Evolutionary conservation across 2,329 filamentous ascomycete genomes (phyloP).

Genomic region (Dryadomyces quercus-mongolicae): DNA sequence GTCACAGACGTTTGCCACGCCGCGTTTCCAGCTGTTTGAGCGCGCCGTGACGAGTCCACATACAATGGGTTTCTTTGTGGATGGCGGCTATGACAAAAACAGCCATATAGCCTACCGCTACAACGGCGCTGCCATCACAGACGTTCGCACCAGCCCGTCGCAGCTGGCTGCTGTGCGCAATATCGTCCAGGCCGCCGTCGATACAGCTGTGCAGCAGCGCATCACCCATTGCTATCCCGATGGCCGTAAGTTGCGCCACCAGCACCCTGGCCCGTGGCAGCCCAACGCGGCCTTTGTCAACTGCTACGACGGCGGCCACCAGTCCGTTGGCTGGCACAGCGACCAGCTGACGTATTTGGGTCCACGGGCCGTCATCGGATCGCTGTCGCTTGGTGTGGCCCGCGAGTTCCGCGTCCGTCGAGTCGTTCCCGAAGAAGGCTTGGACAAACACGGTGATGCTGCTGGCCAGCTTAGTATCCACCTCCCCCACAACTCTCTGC

Average conservation of each 20-base stretch:
- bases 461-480: conserved; percentile 87
- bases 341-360: conserved; percentile 92
- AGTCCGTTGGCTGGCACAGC: conserved; percentile 84
- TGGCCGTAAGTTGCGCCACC: conserved; percentile 63
- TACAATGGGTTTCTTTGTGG: conserved; percentile 73
- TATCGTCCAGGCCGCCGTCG: conserved; percentile 64
- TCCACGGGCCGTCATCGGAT: conserved; percentile 78
- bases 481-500: conserved; percentile 82
- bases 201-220: conserved; percentile 59
- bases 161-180: conserved; percentile 58
- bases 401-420: conserved; percentile 81
- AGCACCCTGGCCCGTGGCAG: conserved; percentile 60
- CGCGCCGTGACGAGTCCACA: conserved; percentile 77
- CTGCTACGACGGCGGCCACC: conserved; percentile 70
- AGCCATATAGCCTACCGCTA: conserved; percentile 58
- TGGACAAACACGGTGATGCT: conserved; percentile 33
- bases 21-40: conserved; percentile 74
- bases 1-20: conserved; percentile 50
- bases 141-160: conserved; percentile 66
- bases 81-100: conserved; percentile 26
- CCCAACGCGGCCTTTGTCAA: conserved; percentile 93
- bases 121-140: conserved; percentile 63
- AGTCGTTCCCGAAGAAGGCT: conserved; percentile 46
- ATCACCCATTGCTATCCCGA: conserved; percentile 56
- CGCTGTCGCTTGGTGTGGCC: conserved; percentile 81